These are phyloP conservation scores for Candida buenavistaensis DNA, from an alignment of 1,139 yeast genomes.

Conservation along the genomic window DNA sequence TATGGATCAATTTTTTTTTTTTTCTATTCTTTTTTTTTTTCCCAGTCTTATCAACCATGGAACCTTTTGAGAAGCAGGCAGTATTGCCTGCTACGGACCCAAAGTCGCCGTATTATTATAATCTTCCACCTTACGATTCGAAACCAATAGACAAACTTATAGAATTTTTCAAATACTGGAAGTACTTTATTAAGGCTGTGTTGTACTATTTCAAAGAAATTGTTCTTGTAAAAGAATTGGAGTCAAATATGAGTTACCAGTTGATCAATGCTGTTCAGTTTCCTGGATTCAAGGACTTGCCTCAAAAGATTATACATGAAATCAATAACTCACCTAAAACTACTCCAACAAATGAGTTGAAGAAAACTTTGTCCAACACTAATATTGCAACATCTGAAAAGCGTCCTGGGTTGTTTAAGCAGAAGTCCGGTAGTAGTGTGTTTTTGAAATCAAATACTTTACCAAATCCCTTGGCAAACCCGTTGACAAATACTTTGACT, in stretches of 20 bases:
- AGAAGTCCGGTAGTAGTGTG: conserved; percentile 29
- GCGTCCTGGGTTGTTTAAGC: conserved; percentile 35
- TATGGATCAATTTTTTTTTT: not conserved
- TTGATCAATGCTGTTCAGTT: conserved; percentile 61
- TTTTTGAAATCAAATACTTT: conserved; percentile 13
- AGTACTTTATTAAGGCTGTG: conserved; percentile 63
- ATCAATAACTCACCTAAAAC: conserved; percentile 15
- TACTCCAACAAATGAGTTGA: conserved; percentile 26
- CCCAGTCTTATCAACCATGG: no score
- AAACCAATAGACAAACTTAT: conserved; percentile 53
- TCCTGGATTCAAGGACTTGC: conserved; percentile 46
- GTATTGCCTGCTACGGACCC: conserved; percentile 38
- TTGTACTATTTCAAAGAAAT: conserved; percentile 63
- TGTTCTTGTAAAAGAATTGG: conserved; percentile 66
- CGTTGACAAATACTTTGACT: no score
- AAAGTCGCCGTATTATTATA: conserved; percentile 40
- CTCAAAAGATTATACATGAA: conserved; percentile 19
- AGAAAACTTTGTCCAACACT: conserved; percentile 22
- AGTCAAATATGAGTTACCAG: conserved; percentile 63
- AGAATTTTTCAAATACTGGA: conserved; percentile 68
- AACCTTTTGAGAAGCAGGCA: conserved; percentile 28
- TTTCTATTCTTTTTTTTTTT: no score
- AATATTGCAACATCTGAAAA: conserved; percentile 15
- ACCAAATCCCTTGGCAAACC: conserved; percentile 3
- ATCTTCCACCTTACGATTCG: conserved; percentile 40